phyloP scores from a whole-genome alignment of 352 stramenopile genomes.

The Globisporangium iwayamae region DNA sequence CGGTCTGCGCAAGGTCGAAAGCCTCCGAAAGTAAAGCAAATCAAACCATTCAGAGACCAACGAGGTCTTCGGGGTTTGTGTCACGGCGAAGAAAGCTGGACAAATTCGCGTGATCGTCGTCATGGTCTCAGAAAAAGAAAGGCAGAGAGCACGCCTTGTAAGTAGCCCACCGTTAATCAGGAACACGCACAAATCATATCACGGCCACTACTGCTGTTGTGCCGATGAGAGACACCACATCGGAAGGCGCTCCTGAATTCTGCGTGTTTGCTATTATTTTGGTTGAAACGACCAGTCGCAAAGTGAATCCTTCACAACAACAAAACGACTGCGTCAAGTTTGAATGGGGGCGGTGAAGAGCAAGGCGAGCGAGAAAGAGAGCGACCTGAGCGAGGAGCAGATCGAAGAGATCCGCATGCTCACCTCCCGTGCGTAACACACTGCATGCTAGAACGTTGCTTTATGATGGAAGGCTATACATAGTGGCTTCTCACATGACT shows the following conservation, averaged over 20 bases:
- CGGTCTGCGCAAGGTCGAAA: conserved; percentile 69
- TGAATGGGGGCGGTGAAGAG: not conserved
- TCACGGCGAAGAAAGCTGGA: conserved; percentile 8
- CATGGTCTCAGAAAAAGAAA: too few relatives aligned
- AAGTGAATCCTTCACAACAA: too few relatives aligned
- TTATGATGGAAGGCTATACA: not conserved
- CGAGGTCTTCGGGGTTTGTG: not conserved
- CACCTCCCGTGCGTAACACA: conserved; percentile 34
- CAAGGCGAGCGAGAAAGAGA: conserved; percentile 11
- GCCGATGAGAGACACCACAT: too few relatives aligned
- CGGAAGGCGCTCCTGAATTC: too few relatives aligned
- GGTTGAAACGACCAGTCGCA: too few relatives aligned
- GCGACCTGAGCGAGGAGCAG: conserved; percentile 51
- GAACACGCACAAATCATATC: too few relatives aligned
- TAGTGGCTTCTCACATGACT: not conserved
- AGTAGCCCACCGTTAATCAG: too few relatives aligned
- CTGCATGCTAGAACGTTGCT: not conserved
- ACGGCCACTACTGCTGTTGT: too few relatives aligned
- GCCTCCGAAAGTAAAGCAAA: conserved; percentile 30
- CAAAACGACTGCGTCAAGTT: too few relatives aligned
- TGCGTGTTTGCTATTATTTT: too few relatives aligned
- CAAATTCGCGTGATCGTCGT: too few relatives aligned
- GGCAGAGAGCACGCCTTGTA: too few relatives aligned
- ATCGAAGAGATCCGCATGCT: conserved; percentile 62
- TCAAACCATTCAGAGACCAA: not conserved